These are phyloP conservation scores for Sistotremastrum suecicum DNA, from an alignment of 768 basidiomycete species.

Conservation along the genomic window DNA sequence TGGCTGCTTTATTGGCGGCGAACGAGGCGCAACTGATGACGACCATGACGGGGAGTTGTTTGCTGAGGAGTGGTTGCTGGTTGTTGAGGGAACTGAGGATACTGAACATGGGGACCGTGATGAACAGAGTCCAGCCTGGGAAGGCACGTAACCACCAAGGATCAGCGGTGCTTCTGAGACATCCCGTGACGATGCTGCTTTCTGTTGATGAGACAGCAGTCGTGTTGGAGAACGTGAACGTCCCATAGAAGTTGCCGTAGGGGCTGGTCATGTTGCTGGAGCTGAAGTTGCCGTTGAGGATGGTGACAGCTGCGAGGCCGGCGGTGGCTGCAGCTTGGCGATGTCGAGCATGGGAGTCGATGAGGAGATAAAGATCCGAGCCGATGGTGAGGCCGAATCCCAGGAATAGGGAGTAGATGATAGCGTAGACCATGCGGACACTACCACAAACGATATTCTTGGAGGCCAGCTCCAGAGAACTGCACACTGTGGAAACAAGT, in stretches of 20 bases:
- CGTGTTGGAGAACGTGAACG: slow-evolving; percentile 52
- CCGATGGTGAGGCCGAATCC: slow-evolving; percentile 80
- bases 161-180: slow-evolving; percentile 49
- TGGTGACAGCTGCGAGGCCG: slow-evolving; percentile 31
- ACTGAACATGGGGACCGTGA: slow-evolving; percentile 68
- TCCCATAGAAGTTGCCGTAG: slow-evolving; percentile 29
- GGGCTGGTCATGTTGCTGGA: slow-evolving; percentile 36
- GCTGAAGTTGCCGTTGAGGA: slow-evolving; percentile 52
- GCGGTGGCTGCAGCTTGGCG: slow-evolving; percentile 40
- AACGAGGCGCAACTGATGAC: slow-evolving; percentile 70
- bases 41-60: slow-evolving; percentile 71
- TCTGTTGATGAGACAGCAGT: slow-evolving; percentile 25
- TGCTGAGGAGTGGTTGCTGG: slow-evolving; percentile 58
- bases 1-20: slow-evolving; percentile 68
- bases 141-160: slow-evolving; percentile 75
- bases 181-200: slow-evolving; percentile 44
- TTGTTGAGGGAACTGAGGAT: slow-evolving; percentile 60
- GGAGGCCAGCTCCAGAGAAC: slow-evolving; percentile 71
- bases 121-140: slow-evolving; percentile 61
- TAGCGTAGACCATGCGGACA: slow-evolving; percentile 80
- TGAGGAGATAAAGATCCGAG: slow-evolving; percentile 61
- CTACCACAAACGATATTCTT: slow-evolving; percentile 77
- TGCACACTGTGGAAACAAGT: slow-evolving; percentile 39
- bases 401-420: slow-evolving; percentile 74
- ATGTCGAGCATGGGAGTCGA: slow-evolving; percentile 43